Evolutionary conservation across 345 rosid genomes (phyloP).

Genomic region (Acer saccharum): DNA sequence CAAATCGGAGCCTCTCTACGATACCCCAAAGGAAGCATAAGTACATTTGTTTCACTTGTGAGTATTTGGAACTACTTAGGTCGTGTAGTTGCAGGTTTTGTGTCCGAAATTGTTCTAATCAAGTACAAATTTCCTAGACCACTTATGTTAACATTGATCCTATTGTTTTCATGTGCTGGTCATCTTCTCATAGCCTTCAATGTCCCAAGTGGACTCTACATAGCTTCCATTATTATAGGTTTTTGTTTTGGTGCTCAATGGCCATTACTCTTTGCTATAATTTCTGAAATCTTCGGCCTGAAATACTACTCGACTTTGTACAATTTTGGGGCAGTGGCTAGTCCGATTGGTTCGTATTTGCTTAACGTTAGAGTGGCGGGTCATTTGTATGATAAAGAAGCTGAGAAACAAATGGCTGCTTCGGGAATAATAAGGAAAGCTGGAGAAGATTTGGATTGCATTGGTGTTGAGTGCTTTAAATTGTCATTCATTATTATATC

Average conservation of each 20-base stretch:
- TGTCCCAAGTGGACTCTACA: slow-evolving; percentile 44
- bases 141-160: slow-evolving; percentile 42
- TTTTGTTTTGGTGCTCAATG: slow-evolving; percentile 66
- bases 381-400: slow-evolving; percentile 59
- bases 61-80: slow-evolving; percentile 73
- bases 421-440: slow-evolving; percentile 24
- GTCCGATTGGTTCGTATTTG: slow-evolving; percentile 63
- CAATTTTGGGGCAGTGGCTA: slow-evolving; percentile 62
- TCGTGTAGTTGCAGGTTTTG: slow-evolving; percentile 54
- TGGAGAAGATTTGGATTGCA: slow-evolving; percentile 44
- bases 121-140: slow-evolving; percentile 58
- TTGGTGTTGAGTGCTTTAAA: slow-evolving; percentile 54
- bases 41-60: slow-evolving; percentile 59
- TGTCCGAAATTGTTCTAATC: slow-evolving; percentile 45
- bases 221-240: slow-evolving; percentile 56
- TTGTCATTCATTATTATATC: slow-evolving; percentile 58
- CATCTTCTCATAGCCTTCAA: slow-evolving; percentile 54
- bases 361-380: slow-evolving; percentile 58
- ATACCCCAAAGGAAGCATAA: slow-evolving; percentile 47
- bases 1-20: slow-evolving; percentile 62
- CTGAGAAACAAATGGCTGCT: slow-evolving; percentile 44
- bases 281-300: slow-evolving; percentile 65
- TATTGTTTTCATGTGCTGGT: slow-evolving; percentile 51
- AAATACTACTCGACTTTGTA: slow-evolving; percentile 64
- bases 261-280: slow-evolving; percentile 62